These are phyloP conservation scores for Starmerella etchellsii DNA, from an alignment of 805 yeast species.

Conservation along the genomic window DNA sequence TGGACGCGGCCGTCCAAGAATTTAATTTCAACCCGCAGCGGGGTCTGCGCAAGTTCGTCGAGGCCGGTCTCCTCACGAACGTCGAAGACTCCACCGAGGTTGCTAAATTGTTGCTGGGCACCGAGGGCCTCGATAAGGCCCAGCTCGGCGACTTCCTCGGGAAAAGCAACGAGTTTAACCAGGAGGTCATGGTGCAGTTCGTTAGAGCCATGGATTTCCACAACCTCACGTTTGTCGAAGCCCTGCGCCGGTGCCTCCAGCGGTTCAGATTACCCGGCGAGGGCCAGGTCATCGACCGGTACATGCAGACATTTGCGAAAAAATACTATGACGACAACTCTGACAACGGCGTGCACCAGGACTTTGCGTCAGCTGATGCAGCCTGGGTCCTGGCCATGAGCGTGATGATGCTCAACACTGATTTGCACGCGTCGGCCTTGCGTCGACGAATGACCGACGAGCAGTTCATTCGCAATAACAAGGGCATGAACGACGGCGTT, in stretches of 20 bases:
- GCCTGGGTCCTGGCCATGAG: conserved; percentile 89
- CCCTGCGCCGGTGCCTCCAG: conserved; percentile 73
- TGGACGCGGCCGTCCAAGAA: conserved; percentile 61
- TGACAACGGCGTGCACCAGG: conserved; percentile 25
- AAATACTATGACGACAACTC: conserved; percentile 70
- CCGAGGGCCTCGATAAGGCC: conserved; percentile 68
- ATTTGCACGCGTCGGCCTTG: conserved; percentile 78
- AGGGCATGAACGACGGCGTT: conserved; percentile 84
- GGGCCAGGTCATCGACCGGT: conserved; percentile 93
- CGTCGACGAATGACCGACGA: conserved; percentile 71
- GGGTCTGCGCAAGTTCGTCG: conserved; percentile 54
- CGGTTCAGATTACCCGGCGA: conserved; percentile 93
- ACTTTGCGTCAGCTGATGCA: conserved; percentile 80
- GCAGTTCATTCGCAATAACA: conserved; percentile 73
- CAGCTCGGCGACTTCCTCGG: conserved; percentile 86
- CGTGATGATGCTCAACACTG: conserved; percentile 85
- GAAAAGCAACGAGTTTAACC: conserved; percentile 66
- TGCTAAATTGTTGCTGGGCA: conserved; percentile 56
- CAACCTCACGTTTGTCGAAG: conserved; percentile 60
- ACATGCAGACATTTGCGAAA: conserved; percentile 93
- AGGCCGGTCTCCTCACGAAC: conserved; percentile 44
- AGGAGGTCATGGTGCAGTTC: conserved; percentile 83
- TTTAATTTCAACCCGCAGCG: conserved; percentile 78
- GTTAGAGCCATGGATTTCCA: conserved; percentile 77
- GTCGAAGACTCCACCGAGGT: conserved; percentile 51